A percentile compares a stretch with the other conserved stretches of the same genome.
These are phyloP conservation scores for Vanderwaltozyma yarrowii DNA, from an alignment of 805 yeast genomes.

Conservation along the genomic window DNA sequence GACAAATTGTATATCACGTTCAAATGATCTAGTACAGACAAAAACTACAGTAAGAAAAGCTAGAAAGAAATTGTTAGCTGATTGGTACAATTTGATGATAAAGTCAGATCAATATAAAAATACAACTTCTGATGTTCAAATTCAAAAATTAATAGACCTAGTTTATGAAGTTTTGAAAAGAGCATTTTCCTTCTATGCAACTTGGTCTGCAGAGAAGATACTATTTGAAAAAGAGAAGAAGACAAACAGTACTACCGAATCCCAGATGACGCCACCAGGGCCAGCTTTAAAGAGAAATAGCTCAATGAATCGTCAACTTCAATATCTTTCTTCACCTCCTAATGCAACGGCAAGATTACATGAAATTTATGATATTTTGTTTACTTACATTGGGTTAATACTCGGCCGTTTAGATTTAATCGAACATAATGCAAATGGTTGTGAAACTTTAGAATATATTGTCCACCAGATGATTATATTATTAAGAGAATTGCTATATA, in stretches of 20 bases:
- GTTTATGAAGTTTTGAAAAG: constrained; percentile 58
- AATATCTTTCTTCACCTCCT: constrained; percentile 46
- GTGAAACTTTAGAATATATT: constrained; percentile 54
- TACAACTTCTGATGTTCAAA: constrained; percentile 45
- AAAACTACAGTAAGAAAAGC: constrained; percentile 51
- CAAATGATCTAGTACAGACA: constrained; percentile 57
- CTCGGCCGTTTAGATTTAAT: constrained; percentile 71
- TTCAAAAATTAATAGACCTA: constrained; percentile 52
- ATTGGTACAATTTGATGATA: constrained; percentile 70
- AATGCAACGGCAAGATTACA: constrained; percentile 50
- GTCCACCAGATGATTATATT: constrained; percentile 60
- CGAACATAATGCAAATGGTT: constrained; percentile 62
- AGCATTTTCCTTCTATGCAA: constrained; percentile 51
- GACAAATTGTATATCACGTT: constrained; percentile 66
- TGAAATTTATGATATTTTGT: constrained; percentile 51
- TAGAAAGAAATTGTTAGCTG: constrained; percentile 61
- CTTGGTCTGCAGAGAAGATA: constrained; percentile 62
- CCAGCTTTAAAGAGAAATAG: background rate
- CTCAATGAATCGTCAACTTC: constrained; percentile 20
- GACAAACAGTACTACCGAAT: constrained; percentile 7
- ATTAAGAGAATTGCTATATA: constrained; percentile 51
- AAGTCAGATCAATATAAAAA: constrained; percentile 68
- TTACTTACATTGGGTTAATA: constrained; percentile 53
- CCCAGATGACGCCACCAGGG: background rate
- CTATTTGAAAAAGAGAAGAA: constrained; percentile 31